Evolutionary conservation across 164 flowering plant genomes (phyloP).

Genomic region (Dillenia turbinata): DNA sequence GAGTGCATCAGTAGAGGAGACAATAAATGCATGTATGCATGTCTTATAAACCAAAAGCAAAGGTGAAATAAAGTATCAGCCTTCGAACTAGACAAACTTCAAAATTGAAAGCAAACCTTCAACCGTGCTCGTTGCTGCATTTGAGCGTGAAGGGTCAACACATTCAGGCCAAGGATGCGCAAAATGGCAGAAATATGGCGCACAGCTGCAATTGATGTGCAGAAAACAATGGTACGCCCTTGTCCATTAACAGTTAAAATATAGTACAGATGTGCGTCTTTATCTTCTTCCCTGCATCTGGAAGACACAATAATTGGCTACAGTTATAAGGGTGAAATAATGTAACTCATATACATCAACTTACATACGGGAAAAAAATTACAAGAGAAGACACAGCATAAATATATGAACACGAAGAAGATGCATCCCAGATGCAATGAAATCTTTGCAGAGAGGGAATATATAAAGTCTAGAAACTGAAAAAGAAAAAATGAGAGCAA

Average conservation of each 20-base stretch:
- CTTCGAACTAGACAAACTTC: not conserved
- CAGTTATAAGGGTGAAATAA: not conserved
- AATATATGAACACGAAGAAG: too few relatives aligned
- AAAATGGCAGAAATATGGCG: conserved; percentile 72
- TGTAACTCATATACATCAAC: not conserved
- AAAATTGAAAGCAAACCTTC: conserved; percentile 47
- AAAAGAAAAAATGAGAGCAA: too few relatives aligned
- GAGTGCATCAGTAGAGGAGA: too few relatives aligned
- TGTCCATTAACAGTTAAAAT: conserved; percentile 84
- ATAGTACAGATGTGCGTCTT: conserved; percentile 89
- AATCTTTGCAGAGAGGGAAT: too few relatives aligned
- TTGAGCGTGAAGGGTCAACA: conserved; percentile 77
- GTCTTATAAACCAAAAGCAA: too few relatives aligned
- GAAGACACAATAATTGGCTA: conserved; percentile 13
- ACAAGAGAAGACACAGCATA: too few relatives aligned
- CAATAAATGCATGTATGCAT: too few relatives aligned
- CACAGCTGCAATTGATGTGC: conserved; percentile 89
- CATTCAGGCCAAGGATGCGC: conserved; percentile 55
- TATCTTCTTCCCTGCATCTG: conserved; percentile 96
- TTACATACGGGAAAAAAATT: too few relatives aligned
- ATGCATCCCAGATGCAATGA: too few relatives aligned
- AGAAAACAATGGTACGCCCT: conserved; percentile 91
- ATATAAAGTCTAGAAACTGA: too few relatives aligned
- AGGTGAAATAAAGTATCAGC: too few relatives aligned
- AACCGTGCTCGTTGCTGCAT: conserved; percentile 96